Evolutionary conservation across 441 rosid species (phyloP).

Genomic region (Erysimum cheiri): DNA sequence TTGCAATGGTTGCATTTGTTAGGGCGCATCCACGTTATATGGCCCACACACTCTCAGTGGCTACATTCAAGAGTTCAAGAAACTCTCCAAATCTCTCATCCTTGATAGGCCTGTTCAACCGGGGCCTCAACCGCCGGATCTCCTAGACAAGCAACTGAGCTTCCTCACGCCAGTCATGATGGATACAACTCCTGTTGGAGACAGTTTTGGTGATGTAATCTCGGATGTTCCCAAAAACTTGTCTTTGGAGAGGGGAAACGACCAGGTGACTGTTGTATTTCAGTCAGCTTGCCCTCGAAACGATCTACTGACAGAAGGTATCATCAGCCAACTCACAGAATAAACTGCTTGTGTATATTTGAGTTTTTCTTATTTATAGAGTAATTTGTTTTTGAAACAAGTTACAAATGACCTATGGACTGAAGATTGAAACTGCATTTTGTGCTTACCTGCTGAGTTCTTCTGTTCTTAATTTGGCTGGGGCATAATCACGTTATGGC

Average conservation of each 20-base stretch:
- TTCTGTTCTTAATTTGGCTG: not conserved
- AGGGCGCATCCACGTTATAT: slow-evolving; percentile 92
- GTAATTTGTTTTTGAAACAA: slow-evolving; percentile 5
- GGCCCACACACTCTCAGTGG: slow-evolving; percentile 93
- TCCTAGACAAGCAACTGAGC: slow-evolving; percentile 74
- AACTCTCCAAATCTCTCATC: slow-evolving; percentile 68
- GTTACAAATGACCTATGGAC: slow-evolving; percentile 2
- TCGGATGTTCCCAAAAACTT: slow-evolving; percentile 75
- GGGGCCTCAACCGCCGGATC: slow-evolving; percentile 83
- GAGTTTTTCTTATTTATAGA: not conserved
- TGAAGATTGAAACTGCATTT: not conserved
- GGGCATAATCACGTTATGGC: not conserved
- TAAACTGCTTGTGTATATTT: not conserved
- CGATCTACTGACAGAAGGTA: slow-evolving; percentile 88
- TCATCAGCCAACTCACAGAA: slow-evolving; percentile 29
- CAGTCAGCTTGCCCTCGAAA: slow-evolving; percentile 94
- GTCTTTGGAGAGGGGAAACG: slow-evolving; percentile 72
- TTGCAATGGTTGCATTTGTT: slow-evolving; percentile 38
- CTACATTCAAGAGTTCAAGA: slow-evolving; percentile 89
- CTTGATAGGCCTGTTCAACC: slow-evolving; percentile 57
- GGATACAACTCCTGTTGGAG: slow-evolving; percentile 74
- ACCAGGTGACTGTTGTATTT: slow-evolving; percentile 68
- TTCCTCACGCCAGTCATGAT: slow-evolving; percentile 80
- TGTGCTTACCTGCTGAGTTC: slow-evolving; percentile 7
- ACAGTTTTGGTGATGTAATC: slow-evolving; percentile 72